phyloP scores from a whole-genome alignment of 345 rosid species.

The Salix caprea region DNA sequence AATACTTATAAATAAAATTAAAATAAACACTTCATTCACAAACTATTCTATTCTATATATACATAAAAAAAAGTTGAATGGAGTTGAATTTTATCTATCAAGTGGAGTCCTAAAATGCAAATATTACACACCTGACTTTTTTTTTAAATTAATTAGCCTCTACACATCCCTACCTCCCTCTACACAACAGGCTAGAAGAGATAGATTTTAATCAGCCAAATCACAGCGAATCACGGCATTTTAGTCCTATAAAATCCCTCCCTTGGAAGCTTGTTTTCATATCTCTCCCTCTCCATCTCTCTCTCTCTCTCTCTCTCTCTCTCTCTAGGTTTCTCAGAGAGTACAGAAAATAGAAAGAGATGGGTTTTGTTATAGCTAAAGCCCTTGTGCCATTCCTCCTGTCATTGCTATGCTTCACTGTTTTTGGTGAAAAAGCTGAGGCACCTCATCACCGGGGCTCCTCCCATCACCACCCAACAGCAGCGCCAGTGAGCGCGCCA shows the following conservation, averaged over 20 bases:
- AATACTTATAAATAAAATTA: too few species aligned
- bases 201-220: background rate
- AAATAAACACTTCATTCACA: too few species aligned
- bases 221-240: conserved; percentile 31
- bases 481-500: conserved; percentile 27
- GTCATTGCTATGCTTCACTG: conserved; percentile 37
- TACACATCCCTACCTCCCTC: too few species aligned
- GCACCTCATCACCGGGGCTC: conserved; percentile 22
- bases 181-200: background rate
- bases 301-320: background rate
- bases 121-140: too few species aligned
- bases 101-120: too few species aligned
- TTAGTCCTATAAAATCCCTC: conserved; percentile 28
- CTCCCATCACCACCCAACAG: conserved; percentile 23
- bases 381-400: conserved; percentile 23
- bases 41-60: too few species aligned
- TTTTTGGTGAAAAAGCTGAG: conserved; percentile 24
- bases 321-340: background rate
- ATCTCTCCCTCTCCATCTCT: background rate
- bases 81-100: too few species aligned
- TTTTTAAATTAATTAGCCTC: too few species aligned
- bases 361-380: conserved; percentile 35
- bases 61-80: too few species aligned
- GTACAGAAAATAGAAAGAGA: background rate
- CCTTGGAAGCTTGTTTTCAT: background rate